Evolutionary conservation across 2,329 filamentous ascomycete species (phyloP), one percentile per base, ranked within the genome.

Genomic region (Elsinoe perseae): DNA sequence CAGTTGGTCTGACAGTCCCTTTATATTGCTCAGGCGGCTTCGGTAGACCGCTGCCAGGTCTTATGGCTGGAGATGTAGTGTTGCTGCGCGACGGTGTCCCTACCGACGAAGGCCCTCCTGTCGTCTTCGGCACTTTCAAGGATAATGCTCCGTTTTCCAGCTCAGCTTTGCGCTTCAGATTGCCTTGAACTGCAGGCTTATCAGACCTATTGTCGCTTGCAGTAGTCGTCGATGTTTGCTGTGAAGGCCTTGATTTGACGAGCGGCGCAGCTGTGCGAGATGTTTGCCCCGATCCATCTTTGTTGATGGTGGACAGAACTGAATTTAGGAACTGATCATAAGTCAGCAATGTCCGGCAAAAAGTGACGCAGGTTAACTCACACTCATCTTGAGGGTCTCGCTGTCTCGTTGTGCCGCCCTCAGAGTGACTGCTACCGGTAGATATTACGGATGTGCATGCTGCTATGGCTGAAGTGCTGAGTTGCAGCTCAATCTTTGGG

Each of bases 241-340:
- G 60, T 54, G 44, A 53, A 40, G 55, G 56, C 43, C 34, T 54
- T 54, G 57, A 55, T 57, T 48, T 61, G 48, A 27, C 59, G 42
- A 36, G 53, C 38, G 44, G 57, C 14, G 23, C 40, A 46, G 59
- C 50, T 30, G 60, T 57, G 56, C 56, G 63, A 30, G 62, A 42
- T 57, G 59, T 43, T 21, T 54, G 56, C 27, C 57, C 48, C 6
- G 60, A 23, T 23, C 53, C 52, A 52, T 72, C 72, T 59, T 70
- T 73, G 63, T 74, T 73, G 58, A 78, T 75, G 36, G 75, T 77
- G 57, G 75, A 73, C 59, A 79, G 71, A 36, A 78, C 72, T 20
- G 76, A 77, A 63, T 75, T 75, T 57, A 79, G 71, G 61, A 78
- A 77, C 75, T 77, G 58, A n/a, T 16, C 25, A 38, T 59, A 42